Percentiles rank a stretch among this genome's conserved stretches.
These are phyloP conservation scores for Cucurbita ficifolia DNA, from an alignment of 306 rosid genomes.

Conservation along the genomic window DNA sequence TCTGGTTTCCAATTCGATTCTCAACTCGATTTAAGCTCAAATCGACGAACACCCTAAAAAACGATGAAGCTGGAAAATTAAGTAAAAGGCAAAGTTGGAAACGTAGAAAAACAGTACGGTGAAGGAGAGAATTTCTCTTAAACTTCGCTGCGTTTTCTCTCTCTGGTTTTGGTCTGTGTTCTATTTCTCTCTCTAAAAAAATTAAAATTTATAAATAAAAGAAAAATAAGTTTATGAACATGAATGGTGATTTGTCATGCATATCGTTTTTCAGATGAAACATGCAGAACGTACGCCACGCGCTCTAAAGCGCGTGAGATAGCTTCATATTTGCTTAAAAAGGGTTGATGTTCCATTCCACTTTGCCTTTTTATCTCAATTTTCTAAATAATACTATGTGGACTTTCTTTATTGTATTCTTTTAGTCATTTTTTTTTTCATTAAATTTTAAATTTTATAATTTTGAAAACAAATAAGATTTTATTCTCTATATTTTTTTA, in stretches of 20 bases:
- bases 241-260: not conserved
- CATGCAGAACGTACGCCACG: not conserved
- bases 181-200: not conserved
- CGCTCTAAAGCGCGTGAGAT: not conserved
- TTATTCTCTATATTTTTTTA: no score
- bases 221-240: not conserved
- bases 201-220: no score
- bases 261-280: not conserved
- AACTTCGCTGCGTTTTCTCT: not conserved
- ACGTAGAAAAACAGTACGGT: not conserved
- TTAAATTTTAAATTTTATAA: no score
- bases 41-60: not conserved
- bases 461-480: no score
- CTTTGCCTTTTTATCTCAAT: not conserved
- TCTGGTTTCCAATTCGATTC: not conserved
- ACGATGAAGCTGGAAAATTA: not conserved
- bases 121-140: not conserved
- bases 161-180: not conserved
- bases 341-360: not conserved
- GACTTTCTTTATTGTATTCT: not conserved
- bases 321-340: not conserved
- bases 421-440: not conserved
- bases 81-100: constrained; percentile 1
- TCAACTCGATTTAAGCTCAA: not conserved
- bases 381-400: not conserved